Evolutionary conservation across 2,329 filamentous ascomycete genomes (phyloP).

Genomic region (Davidsoniella virescens): DNA sequence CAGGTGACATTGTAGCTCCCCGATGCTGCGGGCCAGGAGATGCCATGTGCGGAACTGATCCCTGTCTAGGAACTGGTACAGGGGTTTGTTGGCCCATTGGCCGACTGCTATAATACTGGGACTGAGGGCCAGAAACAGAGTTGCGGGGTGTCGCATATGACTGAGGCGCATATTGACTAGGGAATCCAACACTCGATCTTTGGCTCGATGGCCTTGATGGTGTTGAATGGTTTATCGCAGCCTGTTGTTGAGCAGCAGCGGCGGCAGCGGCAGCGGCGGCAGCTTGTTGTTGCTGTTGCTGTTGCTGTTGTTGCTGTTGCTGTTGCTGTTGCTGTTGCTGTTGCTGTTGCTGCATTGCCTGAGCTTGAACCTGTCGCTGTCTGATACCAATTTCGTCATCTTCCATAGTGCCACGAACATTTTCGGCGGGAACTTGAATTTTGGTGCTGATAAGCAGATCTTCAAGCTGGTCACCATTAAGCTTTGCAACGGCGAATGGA

Average conservation of each 20-base stretch:
- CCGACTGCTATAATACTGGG: constrained; percentile 10
- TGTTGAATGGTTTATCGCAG: not conserved
- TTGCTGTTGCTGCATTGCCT: constrained; percentile 15
- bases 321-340: not conserved
- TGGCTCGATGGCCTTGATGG: constrained; percentile 3
- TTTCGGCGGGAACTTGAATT: constrained; percentile 54
- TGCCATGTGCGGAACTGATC: constrained; percentile 9
- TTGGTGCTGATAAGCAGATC: constrained; percentile 69
- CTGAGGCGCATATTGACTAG: constrained; percentile 23
- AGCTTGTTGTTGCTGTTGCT: constrained; percentile 11
- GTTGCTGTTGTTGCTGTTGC: constrained; percentile 11
- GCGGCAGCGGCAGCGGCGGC: no score
- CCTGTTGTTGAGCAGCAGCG: not conserved
- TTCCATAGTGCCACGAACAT: constrained; percentile 67
- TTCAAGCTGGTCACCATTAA: constrained; percentile 73
- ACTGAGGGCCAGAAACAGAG: constrained; percentile 5
- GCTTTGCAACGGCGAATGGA: constrained; percentile 70
- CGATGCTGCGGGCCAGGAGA: constrained; percentile 11
- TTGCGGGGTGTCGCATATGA: constrained; percentile 6
- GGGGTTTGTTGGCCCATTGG: constrained; percentile 11
- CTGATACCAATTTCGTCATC: constrained; percentile 55
- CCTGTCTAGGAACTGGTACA: constrained; percentile 11
- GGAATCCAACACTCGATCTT: constrained; percentile 24
- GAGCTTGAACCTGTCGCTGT: constrained; percentile 28
- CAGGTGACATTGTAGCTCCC: constrained; percentile 19